phyloP scores from a whole-genome alignment of 176 grass and related monocot genomes.

The Cenchrus purpureus region DNA sequence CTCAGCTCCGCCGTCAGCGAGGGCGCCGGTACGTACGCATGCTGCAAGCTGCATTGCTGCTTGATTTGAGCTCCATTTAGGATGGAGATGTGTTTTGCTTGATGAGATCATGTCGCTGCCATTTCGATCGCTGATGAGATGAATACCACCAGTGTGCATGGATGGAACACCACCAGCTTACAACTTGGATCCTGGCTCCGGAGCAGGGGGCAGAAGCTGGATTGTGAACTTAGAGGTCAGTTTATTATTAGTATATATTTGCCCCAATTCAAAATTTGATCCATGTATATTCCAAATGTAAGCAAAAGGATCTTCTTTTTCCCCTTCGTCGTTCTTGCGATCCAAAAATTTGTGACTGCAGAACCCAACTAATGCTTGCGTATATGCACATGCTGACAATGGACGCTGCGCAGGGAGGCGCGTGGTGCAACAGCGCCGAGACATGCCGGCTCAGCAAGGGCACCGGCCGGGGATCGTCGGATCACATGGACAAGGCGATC shows the following conservation, averaged over 20 bases:
- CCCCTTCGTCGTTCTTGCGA: too few species aligned
- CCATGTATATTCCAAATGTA: too few species aligned
- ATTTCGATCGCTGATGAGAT: not conserved
- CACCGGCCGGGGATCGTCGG: slow-evolving; percentile 62
- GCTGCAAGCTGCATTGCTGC: not conserved
- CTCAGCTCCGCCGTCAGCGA: slow-evolving; percentile 56
- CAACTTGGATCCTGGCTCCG: slow-evolving; percentile 65
- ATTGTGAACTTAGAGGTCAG: slow-evolving; percentile 78
- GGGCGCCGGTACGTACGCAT: slow-evolving; percentile 61
- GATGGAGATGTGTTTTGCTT: not conserved
- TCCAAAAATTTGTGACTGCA: not conserved
- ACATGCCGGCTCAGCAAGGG: slow-evolving; percentile 52
- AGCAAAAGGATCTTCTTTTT: not conserved
- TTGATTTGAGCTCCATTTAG: not conserved
- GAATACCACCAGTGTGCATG: slow-evolving; percentile 64
- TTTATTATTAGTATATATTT: not conserved
- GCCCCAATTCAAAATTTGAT: too few species aligned
- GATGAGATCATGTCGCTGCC: not conserved
- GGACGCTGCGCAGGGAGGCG: slow-evolving; percentile 59
- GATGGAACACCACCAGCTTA: slow-evolving; percentile 80
- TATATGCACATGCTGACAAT: not conserved
- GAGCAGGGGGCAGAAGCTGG: slow-evolving; percentile 67
- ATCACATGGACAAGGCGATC: slow-evolving; percentile 63
- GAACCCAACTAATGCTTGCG: not conserved
- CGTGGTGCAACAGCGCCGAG: slow-evolving; percentile 65